Base-by-base conservation (phyloP, 2,329 filamentous ascomycete genomes). In the Apiospora marii region DNA sequence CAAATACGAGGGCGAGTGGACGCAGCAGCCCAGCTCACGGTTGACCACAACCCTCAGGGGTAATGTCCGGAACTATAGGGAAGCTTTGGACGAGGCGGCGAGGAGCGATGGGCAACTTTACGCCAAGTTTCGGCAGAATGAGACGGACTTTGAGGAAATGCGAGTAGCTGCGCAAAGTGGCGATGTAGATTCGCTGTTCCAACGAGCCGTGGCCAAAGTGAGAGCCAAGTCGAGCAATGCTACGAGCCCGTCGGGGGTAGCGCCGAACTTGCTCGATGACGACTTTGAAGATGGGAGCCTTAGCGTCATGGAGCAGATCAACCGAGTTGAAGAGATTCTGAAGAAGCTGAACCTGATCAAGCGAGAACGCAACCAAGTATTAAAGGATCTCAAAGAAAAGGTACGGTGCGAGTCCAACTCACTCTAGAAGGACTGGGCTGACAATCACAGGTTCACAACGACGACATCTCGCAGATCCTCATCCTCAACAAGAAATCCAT, bases 401-500 rank as follows among this genome's bases (percentile, higher is more conserved):
- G 96, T 97, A 82, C 78, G 87, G 8, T 7, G 19, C 19, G 34
- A n/a, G 5, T 41, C 10, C 13, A 24, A 13, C 3, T 1, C 41
- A n/a, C 3, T 1, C 13, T 19, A 13, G 41, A 22, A 41, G 34
- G n/a, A 22, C 6, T 10, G 5, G 4, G 58, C 58, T 64, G 58
- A 64, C 58, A 64, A 41, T 41, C 19, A 13, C 70, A 98, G 96
- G 92, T 96, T 70, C 96, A 97, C 83, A 94, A 93, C 76, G 97
- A 99, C 79, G 97, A 99, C 79, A 99, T 99, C 75, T 98, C 95
- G 6, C 96, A 98, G 79, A 95, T 98, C 16, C 87, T 99, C 73
- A 99, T 99, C 72, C 86, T 99, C 73, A 99, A 99, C 87, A 98
- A 98, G 82, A 99, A 98, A 83, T 93, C 94, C 1, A 96, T 98